These are phyloP conservation scores for Suillus tomentosus DNA, from an alignment of 768 basidiomycete genomes.

Conservation along the genomic window DNA sequence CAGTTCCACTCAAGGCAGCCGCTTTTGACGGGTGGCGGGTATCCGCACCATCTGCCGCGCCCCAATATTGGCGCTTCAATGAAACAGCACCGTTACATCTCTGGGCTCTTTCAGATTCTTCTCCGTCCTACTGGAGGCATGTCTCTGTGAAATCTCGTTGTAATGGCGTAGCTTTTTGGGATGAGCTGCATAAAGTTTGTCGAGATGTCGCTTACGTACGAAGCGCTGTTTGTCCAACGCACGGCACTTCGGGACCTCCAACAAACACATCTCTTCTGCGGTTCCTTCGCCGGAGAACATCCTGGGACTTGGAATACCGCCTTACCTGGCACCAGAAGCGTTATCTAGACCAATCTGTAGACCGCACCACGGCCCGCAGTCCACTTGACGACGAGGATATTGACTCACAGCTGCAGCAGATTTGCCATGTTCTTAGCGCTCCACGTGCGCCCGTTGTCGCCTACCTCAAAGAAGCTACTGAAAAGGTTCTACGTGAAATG, in stretches of 20 bases:
- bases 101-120: slow-evolving; percentile 54
- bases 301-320: slow-evolving; percentile 64
- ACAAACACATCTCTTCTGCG: slow-evolving; percentile 38
- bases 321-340: slow-evolving; percentile 69
- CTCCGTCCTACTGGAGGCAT: slow-evolving; percentile 58
- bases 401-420: slow-evolving; percentile 42
- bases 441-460: slow-evolving; percentile 49
- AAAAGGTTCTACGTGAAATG: slow-evolving; percentile 42
- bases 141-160: slow-evolving; percentile 40
- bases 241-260: slow-evolving; percentile 25
- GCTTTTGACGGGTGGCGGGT: slow-evolving; percentile 46
- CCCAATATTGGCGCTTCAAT: slow-evolving; percentile 67
- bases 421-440: slow-evolving; percentile 57
- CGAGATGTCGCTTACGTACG: slow-evolving; percentile 35
- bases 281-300: slow-evolving; percentile 56
- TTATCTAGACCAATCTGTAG: slow-evolving; percentile 57
- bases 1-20: slow-evolving; percentile 48
- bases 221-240: slow-evolving; percentile 21
- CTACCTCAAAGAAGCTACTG: slow-evolving; percentile 45
- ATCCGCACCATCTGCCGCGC: slow-evolving; percentile 48
- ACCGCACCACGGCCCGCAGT: slow-evolving; percentile 42
- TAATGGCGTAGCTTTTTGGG: slow-evolving; percentile 58
- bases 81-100: slow-evolving; percentile 55
- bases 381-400: slow-evolving; percentile 52
- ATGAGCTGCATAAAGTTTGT: slow-evolving; percentile 51